Base-by-base conservation (phyloP, 768 basidiomycete genomes). In the Boletus rufocinnamomeus region DNA sequence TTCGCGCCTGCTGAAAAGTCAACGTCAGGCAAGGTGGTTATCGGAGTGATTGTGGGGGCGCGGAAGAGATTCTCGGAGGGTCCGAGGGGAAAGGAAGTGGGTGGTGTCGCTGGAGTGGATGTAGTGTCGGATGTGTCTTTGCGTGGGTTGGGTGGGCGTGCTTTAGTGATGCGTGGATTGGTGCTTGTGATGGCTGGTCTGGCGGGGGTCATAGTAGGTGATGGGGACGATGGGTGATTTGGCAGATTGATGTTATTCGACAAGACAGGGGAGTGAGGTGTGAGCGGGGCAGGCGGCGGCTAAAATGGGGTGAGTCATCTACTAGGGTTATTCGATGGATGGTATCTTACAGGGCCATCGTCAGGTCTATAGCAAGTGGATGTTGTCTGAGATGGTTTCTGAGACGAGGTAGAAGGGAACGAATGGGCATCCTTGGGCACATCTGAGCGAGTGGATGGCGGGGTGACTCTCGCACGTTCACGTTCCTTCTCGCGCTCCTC, bases 401-500 rank as follows among this genome's bases (percentile, higher is more conserved):
- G 72, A 49, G 63, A 59, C 32, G 50, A 56, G 54, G 40, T 50
- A 41, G 60, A 62, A 48, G 63, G 58, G 59, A 58, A 68, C 21
- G 63, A 21, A 13, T 57, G 60, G 34, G 59, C 8, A 28, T 61
- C 62, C 59, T 68, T 74, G 50, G 37, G 67, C 46, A 21, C 52
- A 47, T 69, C 65, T 28, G 60, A 13, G 35, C 58, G 62, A 2
- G 59, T 58, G 58, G 66, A 57, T 30, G 65, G 54, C 61, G 67
- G 61, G 58, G 67, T 65, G 56, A 65, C 63, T 62, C 69, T 69
- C 38, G 67, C 69, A 62, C 79, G 72, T 61, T 82, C 82, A 51
- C 68, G 71, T 57, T 81, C 84, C 64, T 77, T 80, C 66, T 88
- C 86, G 47, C 80, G 76, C 61, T 89, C 88, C 60, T 90, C 88